Percentiles rank a stretch among this genome's conserved stretches.
Conservation (phyloP, 495 filamentous ascomycete genomes). For the Neurospora pannonica region DNA sequence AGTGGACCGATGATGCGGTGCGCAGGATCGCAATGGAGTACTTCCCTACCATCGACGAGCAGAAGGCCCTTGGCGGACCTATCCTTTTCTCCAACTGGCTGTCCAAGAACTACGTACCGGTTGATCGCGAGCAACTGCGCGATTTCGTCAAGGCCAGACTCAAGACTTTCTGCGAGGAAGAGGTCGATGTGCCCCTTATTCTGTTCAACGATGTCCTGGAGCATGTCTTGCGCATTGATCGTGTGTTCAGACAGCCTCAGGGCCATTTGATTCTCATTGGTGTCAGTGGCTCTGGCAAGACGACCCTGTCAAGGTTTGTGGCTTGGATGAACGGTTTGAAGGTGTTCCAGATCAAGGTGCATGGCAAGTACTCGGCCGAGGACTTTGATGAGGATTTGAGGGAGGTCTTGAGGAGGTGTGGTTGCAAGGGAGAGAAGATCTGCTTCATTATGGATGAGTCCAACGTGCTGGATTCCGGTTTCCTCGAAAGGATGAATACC, state of each 20-base stretch:
- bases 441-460: slow-evolving; percentile 99
- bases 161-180: slow-evolving; percentile 98
- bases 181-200: slow-evolving; percentile 95
- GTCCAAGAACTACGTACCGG: slow-evolving; percentile 96
- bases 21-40: slow-evolving; percentile 76
- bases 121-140: slow-evolving; percentile 85
- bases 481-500: slow-evolving; percentile 98
- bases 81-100: slow-evolving; percentile 99
- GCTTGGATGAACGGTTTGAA: slow-evolving; percentile 99
- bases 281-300: slow-evolving; percentile 97
- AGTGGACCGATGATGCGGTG: slow-evolving; percentile 86
- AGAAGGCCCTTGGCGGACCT: slow-evolving; percentile 80
- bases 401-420: slow-evolving; percentile 84
- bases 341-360: slow-evolving; percentile 99
- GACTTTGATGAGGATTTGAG: slow-evolving; percentile 97
- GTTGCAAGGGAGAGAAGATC: slow-evolving; percentile 97
- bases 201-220: slow-evolving; percentile 97
- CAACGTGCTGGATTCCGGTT: slow-evolving; percentile 96
- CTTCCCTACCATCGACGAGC: slow-evolving; percentile 87
- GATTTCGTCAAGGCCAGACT: slow-evolving; percentile 96
- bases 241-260: slow-evolving; percentile 96
- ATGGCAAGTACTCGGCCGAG: slow-evolving; percentile 95
- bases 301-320: slow-evolving; percentile 92
- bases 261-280: slow-evolving; percentile 97
- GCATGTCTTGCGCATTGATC: slow-evolving; percentile 94